Evolutionary conservation across 2,329 filamentous ascomycete genomes (phyloP).

Genomic region (Penicillium brasilianum): DNA sequence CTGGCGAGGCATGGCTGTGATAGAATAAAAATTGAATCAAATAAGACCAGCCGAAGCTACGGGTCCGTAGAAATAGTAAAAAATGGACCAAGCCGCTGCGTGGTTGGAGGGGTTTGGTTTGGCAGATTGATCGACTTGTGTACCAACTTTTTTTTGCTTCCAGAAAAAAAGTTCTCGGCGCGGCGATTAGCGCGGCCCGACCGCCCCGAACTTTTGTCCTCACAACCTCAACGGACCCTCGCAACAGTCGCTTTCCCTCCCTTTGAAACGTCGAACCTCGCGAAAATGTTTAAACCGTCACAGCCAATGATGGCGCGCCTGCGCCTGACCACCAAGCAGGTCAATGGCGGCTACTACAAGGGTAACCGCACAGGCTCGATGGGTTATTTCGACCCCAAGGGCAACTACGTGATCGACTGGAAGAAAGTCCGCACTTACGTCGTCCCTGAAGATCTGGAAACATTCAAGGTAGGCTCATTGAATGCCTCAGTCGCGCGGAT

Average conservation of each 20-base stretch:
- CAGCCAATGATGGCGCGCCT: constrained; percentile 67
- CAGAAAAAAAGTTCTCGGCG: constrained; percentile 45
- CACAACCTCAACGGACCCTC: constrained; percentile 20
- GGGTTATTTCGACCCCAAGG: constrained; percentile 72
- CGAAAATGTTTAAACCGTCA: constrained; percentile 51
- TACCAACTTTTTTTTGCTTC: constrained; percentile 29
- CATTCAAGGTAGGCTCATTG: constrained; percentile 67
- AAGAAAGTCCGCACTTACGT: constrained; percentile 89
- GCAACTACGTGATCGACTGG: constrained; percentile 77
- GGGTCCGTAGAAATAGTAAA: constrained; percentile 11
- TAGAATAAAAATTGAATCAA: constrained; percentile 7
- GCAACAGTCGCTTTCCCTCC: constrained; percentile 20
- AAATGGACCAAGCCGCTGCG: constrained; percentile 19
- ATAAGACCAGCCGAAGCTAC: constrained; percentile 8
- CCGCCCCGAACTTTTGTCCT: constrained; percentile 33
- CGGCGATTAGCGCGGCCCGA: constrained; percentile 36
- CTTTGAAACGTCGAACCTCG: constrained; percentile 6
- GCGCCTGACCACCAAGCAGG: constrained; percentile 91
- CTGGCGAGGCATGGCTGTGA: constrained; percentile 47
- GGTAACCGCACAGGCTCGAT: constrained; percentile 87
- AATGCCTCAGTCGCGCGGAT: neutral
- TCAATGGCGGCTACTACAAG: constrained; percentile 96
- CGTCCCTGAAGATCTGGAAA: constrained; percentile 70
- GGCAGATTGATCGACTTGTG: constrained; percentile 26
- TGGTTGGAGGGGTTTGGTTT: constrained; percentile 17